Base-by-base conservation (phyloP, 345 rosid genomes). In the Bruguiera sexangula region DNA sequence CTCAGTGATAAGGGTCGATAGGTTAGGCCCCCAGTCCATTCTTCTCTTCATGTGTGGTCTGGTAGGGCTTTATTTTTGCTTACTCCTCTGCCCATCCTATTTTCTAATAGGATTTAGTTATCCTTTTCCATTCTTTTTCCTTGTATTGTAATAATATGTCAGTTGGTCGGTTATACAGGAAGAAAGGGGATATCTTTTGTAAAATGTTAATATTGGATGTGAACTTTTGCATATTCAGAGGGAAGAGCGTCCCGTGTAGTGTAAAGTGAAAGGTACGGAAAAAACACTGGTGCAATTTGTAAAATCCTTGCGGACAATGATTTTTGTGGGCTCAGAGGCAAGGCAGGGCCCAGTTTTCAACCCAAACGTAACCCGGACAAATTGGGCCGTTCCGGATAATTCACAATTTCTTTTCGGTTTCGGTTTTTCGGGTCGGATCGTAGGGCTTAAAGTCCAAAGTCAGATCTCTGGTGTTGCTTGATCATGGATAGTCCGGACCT, bases 21-120 rank as follows among this genome's bases (percentile, higher is more conserved):
- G 59, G 60, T 67, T 43, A 43, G 50, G 50, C 50, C 19, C 5
- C 69, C 66, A 36, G 22, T 63, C 22, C 59, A 34, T 39, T 59
- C 3, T 21, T 34, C 66, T 34, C 39, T 73, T 63, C 15, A 21
- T 22, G 18, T 37, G 4, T 34, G 52, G n/a, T 65, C 46, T 65
- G 16, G n/a, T 26, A 39, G 26, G 43, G 55, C 53, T 54, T 29
- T 48, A 11, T 18, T 3, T 55, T 6, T 63, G 20, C 27, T 32
- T 3, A 16, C 2, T 18, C 6, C 36, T 56, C 50, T 43, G 18
- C 18, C 50, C 6, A 13, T 11, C 50, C 50, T 43, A 43, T 43
- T 43, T 13, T 0, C 48, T 43, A 15, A 13, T 13, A 43, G 18
- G 29, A 56, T 21, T 56, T 21, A 56, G 30, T 62, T 24, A 15